Evolutionary conservation across 2,329 filamentous ascomycete species (phyloP).

Genomic region (Orbilia blumenaviensis): DNA sequence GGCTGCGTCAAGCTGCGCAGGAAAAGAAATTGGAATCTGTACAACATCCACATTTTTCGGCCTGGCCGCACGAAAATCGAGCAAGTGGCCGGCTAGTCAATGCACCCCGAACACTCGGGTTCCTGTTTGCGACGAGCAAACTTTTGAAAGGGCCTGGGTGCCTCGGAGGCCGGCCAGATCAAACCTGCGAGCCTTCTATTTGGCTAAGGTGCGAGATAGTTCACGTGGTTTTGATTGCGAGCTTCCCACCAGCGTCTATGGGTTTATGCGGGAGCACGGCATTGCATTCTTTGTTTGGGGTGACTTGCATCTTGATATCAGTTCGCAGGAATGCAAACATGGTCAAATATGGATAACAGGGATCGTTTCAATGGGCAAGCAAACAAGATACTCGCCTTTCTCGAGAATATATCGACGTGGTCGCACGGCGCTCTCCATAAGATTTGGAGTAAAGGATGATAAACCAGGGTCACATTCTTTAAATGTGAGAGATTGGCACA

Average conservation of each 20-base stretch:
- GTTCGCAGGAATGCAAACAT: slow-evolving; percentile 45
- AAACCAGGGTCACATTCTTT: slow-evolving; percentile 48
- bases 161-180: slow-evolving; percentile 3
- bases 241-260: slow-evolving; percentile 32
- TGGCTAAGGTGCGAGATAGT: not conserved
- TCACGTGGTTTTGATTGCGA: slow-evolving; percentile 40
- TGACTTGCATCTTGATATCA: slow-evolving; percentile 14
- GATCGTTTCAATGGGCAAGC: slow-evolving; percentile 14
- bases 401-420: slow-evolving; percentile 6
- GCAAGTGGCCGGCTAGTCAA: not conserved
- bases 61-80: slow-evolving; percentile 29
- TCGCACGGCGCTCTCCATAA: slow-evolving; percentile 17
- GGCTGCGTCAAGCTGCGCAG: slow-evolving; percentile 50
- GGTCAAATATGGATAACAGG: slow-evolving; percentile 24
- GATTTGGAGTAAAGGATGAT: slow-evolving; percentile 15
- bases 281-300: slow-evolving; percentile 21
- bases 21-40: slow-evolving; percentile 48
- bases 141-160: slow-evolving; percentile 9
- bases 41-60: slow-evolving; percentile 46
- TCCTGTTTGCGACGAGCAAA: slow-evolving; percentile 49
- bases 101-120: slow-evolving; percentile 8
- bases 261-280: slow-evolving; percentile 11
- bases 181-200: slow-evolving; percentile 19
- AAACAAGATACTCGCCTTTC: slow-evolving; percentile 9
- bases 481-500: slow-evolving; percentile 46